phyloP scores from a whole-genome alignment of 2,329 filamentous ascomycete genomes.

The Geosmithia flava region DNA sequence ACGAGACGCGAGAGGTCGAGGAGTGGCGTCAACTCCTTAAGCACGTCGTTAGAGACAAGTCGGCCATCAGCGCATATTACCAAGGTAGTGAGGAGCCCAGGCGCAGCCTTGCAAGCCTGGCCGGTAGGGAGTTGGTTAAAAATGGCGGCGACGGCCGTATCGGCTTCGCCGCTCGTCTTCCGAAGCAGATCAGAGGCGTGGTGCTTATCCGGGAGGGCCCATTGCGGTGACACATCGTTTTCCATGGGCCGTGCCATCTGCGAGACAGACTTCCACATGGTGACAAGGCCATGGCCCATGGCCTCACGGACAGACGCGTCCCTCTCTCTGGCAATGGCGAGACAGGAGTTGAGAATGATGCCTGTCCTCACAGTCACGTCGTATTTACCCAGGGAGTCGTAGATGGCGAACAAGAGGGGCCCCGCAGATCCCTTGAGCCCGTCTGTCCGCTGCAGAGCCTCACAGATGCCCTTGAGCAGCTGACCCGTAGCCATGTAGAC shows the following conservation, averaged over 20 bases:
- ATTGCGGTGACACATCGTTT: constrained; percentile 7
- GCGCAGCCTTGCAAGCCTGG: constrained; percentile 12
- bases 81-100: constrained; percentile 18
- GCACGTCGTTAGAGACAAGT: constrained; percentile 4
- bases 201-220: constrained; percentile 13
- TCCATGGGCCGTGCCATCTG: constrained; percentile 18
- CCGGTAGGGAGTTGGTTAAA: constrained; percentile 15
- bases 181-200: neutral
- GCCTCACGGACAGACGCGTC: constrained; percentile 5
- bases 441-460: neutral
- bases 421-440: neutral
- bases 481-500: constrained; percentile 8
- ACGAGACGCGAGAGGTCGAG: constrained; percentile 12
- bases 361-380: constrained; percentile 14
- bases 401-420: constrained; percentile 11
- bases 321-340: constrained; percentile 7
- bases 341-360: constrained; percentile 19
- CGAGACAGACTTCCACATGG: constrained; percentile 23
- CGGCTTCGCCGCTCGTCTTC: neutral
- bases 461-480: neutral
- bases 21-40: constrained; percentile 13
- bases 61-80: constrained; percentile 15
- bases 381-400: constrained; percentile 11
- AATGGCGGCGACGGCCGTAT: constrained; percentile 13
- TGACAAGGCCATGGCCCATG: constrained; percentile 16